Evolutionary conservation across 371 early-diverging fungal genomes (phyloP), one percentile per base, ranked within the genome.

Genomic region (Quaeritorhiza haematococci): DNA sequence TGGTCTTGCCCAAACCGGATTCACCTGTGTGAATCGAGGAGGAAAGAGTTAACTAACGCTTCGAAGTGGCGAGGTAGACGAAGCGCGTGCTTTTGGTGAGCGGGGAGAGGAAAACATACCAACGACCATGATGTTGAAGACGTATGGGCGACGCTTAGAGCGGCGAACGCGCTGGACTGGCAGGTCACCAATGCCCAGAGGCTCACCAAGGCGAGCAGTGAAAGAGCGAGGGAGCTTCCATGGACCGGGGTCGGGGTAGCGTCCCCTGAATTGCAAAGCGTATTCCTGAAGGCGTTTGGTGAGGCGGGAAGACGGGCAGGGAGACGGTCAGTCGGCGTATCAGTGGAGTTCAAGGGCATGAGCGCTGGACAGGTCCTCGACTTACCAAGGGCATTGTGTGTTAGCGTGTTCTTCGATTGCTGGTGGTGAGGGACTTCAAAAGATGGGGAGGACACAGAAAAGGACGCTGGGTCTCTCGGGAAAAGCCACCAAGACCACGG

Each of bases 51-150:
- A 47, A 58, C 21, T 19, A 33, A 62, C 30, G 19, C 23, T 49
- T 38, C n/a, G n/a, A n/a, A n/a, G n/a, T n/a, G n/a, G n/a, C n/a
- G n/a, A n/a, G n/a, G n/a, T n/a, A n/a, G n/a, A n/a, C n/a, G n/a
- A n/a, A n/a, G n/a, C n/a, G n/a, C n/a, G n/a, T n/a, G n/a, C n/a
- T n/a, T n/a, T n/a, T n/a, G n/a, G n/a, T n/a, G n/a, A 38, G 41
- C n/a, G n/a, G n/a, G n/a, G n/a, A n/a, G n/a, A n/a, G n/a, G n/a
- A n/a, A 6, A 1, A 35, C 75, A 63, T 74, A 85, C 88, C 90
- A 45, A 83, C 87, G 47, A 86, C 83, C 85, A 89, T 88, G 24
- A 88, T 62, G 62, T 88, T 88, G 53, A 89, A 75, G 34, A 86
- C 84, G 47, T 72, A 88, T 8, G 88, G 79, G 24, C 73, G 66